phyloP scores from a whole-genome alignment of 2,329 filamentous ascomycete species.

The Fusarium domesticum region DNA sequence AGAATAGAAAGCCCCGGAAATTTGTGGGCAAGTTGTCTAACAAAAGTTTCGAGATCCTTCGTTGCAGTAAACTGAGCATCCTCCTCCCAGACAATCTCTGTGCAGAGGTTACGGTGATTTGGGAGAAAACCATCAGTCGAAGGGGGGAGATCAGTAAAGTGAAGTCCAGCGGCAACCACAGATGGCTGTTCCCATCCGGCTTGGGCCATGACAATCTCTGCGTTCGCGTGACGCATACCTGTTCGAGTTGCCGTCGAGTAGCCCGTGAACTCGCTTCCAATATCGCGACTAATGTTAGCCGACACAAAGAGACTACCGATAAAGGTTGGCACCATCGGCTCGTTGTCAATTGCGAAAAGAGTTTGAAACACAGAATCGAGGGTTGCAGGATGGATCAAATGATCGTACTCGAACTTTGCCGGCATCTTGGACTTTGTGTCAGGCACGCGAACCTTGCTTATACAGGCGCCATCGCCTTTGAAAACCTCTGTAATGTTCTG shows the following conservation, averaged over 20 bases:
- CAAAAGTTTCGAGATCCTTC: slow-evolving; percentile 23
- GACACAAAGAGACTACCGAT: slow-evolving; percentile 48
- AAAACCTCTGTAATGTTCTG: slow-evolving; percentile 43
- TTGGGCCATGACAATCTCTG: slow-evolving; percentile 44
- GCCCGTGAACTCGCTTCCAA: slow-evolving; percentile 39
- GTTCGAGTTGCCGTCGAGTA: slow-evolving; percentile 38
- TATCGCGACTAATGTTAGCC: slow-evolving; percentile 33
- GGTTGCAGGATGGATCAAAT: slow-evolving; percentile 57
- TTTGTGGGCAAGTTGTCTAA: slow-evolving; percentile 39
- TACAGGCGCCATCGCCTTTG: slow-evolving; percentile 34
- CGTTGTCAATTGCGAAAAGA: slow-evolving; percentile 44
- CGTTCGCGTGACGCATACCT: slow-evolving; percentile 39
- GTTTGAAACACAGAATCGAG: slow-evolving; percentile 56
- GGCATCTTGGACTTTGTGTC: slow-evolving; percentile 54
- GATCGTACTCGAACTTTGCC: slow-evolving; percentile 49
- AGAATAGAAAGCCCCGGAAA: slow-evolving; percentile 39
- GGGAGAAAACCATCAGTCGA: slow-evolving; percentile 41
- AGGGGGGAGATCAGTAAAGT: slow-evolving; percentile 38
- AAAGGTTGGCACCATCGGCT: slow-evolving; percentile 49
- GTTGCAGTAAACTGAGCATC: slow-evolving; percentile 32
- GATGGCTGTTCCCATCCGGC: slow-evolving; percentile 31
- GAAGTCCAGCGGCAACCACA: slow-evolving; percentile 45
- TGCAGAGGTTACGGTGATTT: slow-evolving; percentile 48
- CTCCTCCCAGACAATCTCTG: slow-evolving; percentile 47
- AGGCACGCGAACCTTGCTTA: slow-evolving; percentile 42